Percentiles rank a stretch among this genome's conserved stretches.
phyloP scores from a whole-genome alignment of 1,139 yeast genomes.

The Kluyveromyces sp. region DNA sequence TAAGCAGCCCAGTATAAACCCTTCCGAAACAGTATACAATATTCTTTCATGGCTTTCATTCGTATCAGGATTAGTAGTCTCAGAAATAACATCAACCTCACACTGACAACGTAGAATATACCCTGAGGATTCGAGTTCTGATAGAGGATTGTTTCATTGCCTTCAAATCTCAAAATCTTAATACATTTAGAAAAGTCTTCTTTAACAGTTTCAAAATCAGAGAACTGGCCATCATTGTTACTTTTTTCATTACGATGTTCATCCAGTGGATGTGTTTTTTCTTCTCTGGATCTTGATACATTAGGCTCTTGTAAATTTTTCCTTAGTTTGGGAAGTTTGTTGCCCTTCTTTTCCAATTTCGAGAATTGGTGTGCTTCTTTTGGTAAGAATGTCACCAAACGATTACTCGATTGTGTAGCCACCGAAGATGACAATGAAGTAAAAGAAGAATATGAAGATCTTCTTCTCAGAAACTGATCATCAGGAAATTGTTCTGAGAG shows the following conservation, averaged over 20 bases:
- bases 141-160: conserved; percentile 51
- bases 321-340: neutral
- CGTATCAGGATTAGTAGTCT: conserved; percentile 16
- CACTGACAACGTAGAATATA: conserved; percentile 70
- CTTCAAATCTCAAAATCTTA: conserved; percentile 47
- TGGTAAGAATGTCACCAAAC: conserved; percentile 22
- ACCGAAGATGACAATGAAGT: conserved; percentile 14
- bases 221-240: conserved; percentile 7
- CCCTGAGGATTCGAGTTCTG: conserved; percentile 69
- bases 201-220: conserved; percentile 47
- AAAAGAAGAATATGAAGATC: conserved; percentile 13
- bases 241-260: neutral
- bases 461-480: conserved; percentile 1
- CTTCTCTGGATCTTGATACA: neutral
- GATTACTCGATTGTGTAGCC: conserved; percentile 14
- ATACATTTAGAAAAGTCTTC: conserved; percentile 58
- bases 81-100: conserved; percentile 50
- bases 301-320: neutral
- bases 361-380: conserved; percentile 17
- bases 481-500: neutral
- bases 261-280: conserved; percentile 8
- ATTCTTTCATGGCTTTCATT: conserved; percentile 30
- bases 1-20: conserved; percentile 84
- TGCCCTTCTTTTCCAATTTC: neutral
- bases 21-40: conserved; percentile 57